Conservation (phyloP, 225 moss, liverwort and hornwort species). For the Ulota crispa region DNA sequence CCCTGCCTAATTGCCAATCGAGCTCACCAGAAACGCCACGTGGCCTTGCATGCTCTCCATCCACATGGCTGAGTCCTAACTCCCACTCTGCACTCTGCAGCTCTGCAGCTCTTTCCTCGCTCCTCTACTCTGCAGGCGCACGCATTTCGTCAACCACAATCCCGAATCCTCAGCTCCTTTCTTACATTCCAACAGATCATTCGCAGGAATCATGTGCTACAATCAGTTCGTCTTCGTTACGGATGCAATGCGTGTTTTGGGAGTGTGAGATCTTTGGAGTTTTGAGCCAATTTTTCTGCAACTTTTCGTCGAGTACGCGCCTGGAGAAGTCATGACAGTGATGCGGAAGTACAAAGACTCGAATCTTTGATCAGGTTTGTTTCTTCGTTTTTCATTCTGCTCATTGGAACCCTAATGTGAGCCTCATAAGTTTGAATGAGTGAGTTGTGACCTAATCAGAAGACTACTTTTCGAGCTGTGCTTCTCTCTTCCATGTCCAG, state of each 20-base stretch:
- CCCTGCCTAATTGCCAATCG: rapidly evolving
- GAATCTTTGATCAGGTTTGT: conserved; percentile 4
- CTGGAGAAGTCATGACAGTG: neutral
- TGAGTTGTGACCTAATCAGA: neutral
- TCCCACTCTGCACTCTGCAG: neutral
- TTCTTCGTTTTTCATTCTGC: neutral
- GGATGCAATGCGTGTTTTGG: too few relatives aligned
- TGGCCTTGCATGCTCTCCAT: neutral
- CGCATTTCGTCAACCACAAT: neutral
- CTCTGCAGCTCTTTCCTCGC: neutral
- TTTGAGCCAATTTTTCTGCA: neutral
- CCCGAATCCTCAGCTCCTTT: neutral
- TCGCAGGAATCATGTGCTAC: too few relatives aligned
- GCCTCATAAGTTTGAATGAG: neutral
- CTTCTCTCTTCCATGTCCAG: neutral
- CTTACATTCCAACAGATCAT: neutral
- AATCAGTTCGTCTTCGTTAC: neutral
- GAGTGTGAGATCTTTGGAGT: neutral
- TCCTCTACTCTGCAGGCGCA: neutral
- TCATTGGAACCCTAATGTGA: neutral
- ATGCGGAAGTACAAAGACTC: neutral
- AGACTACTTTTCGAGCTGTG: neutral
- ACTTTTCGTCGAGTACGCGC: neutral
- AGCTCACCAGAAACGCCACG: neutral
- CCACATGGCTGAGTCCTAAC: neutral